Conservation (phyloP, 1,139 yeast genomes). For the Wickerhamomyces sp. region DNA sequence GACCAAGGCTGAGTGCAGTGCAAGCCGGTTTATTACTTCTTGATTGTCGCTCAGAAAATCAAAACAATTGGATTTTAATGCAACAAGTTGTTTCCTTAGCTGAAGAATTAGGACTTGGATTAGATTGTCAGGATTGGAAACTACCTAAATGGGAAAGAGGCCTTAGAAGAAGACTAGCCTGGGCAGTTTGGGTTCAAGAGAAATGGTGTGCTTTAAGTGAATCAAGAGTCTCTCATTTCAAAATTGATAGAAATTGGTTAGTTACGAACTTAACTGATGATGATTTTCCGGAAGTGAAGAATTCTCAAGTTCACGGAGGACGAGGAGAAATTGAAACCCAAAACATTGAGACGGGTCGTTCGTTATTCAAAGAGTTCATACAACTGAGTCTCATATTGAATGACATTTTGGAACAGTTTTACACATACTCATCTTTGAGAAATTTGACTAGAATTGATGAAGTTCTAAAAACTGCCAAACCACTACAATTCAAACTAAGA, state of each 20-base stretch:
- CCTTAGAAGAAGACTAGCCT: slow-evolving; percentile 74
- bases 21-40: slow-evolving; percentile 70
- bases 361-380: slow-evolving; percentile 65
- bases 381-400: slow-evolving; percentile 65
- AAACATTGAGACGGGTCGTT: slow-evolving; percentile 60
- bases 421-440: slow-evolving; percentile 62
- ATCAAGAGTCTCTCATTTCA: slow-evolving; percentile 73
- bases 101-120: slow-evolving; percentile 81
- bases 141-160: slow-evolving; percentile 93
- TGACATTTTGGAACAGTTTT: slow-evolving; percentile 66
- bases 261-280: slow-evolving; percentile 60
- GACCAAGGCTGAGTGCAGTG: slow-evolving; percentile 76
- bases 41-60: slow-evolving; percentile 54
- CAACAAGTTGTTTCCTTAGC: slow-evolving; percentile 84
- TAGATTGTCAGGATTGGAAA: slow-evolving; percentile 84
- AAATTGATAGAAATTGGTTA: slow-evolving; percentile 63
- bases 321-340: neutral
- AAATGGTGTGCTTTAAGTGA: slow-evolving; percentile 82
- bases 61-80: slow-evolving; percentile 73
- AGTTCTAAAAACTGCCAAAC: slow-evolving; percentile 74
- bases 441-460: slow-evolving; percentile 54
- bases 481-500: slow-evolving; percentile 71
- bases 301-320: neutral
- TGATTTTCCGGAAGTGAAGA: slow-evolving; percentile 58
- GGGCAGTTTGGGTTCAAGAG: slow-evolving; percentile 91